Conservation (phyloP, 1,139 yeast genomes). For the Pichia sp. region DNA sequence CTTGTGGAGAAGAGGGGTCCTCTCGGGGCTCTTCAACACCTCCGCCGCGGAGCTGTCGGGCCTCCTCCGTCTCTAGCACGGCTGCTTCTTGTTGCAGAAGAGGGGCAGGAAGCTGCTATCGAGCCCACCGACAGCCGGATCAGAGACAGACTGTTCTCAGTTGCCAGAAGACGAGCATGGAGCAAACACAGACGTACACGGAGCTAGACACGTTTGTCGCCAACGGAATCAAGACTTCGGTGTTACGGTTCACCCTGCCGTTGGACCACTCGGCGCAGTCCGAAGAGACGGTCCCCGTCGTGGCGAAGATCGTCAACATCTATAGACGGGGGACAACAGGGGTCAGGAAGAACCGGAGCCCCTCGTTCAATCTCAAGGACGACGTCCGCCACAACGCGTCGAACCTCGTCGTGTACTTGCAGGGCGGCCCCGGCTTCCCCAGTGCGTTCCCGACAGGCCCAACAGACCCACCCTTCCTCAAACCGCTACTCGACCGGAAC, state of each 20-base stretch:
- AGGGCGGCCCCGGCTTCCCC: conserved; percentile 60
- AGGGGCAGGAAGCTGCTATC: too few species aligned
- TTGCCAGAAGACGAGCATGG: too few species aligned
- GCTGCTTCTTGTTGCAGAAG: too few species aligned
- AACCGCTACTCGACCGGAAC: conserved; percentile 40
- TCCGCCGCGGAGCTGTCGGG: neutral
- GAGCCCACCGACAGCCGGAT: neutral
- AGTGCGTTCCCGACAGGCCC: conserved; percentile 39
- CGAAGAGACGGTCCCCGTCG: conserved; percentile 23
- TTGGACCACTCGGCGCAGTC: conserved; percentile 19
- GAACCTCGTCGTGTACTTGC: conserved; percentile 43
- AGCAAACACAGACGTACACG: neutral
- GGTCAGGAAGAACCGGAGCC: too few species aligned
- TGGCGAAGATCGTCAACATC: conserved; percentile 25
- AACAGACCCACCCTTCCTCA: conserved; percentile 31
- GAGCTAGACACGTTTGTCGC: conserved; percentile 21
- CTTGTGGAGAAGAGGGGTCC: neutral
- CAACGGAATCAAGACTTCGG: conserved; percentile 20
- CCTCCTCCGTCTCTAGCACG: neutral
- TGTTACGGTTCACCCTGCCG: conserved; percentile 27
- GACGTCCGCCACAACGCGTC: conserved; percentile 15
- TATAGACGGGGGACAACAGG: neutral
- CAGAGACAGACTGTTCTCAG: too few species aligned
- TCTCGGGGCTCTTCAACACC: neutral
- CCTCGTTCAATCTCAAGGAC: neutral